Evolutionary conservation across 768 basidiomycete species (phyloP), one percentile per base, ranked within the genome.

Genomic region (Pleurotus cornucopiae): DNA sequence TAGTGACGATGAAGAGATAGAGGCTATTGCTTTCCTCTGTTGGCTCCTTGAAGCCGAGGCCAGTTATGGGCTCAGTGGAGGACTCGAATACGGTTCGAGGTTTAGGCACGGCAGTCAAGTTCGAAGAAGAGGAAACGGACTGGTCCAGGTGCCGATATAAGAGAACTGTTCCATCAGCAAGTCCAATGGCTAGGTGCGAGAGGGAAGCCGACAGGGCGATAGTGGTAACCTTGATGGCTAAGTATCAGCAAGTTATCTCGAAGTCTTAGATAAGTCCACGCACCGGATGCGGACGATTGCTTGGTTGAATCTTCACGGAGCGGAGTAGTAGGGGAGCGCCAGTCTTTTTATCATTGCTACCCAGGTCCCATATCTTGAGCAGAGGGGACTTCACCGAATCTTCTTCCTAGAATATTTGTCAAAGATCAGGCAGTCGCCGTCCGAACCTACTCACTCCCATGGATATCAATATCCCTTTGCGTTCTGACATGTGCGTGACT

Each of bases 131-230:
- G 21, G 90, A 83, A 34, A 96, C 76, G 1, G 94, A 94, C 66
- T 98, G 94, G 67, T 95, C 88, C 16, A 98, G 76, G 65, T 98
- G 92, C 5, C 92, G 85, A 67, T 92, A 96, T 13, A 97, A 77
- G 6, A 98, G 78, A 13, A 97, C 95, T 0, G 91, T 91, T 21
- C 97, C 97, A 64, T 98, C 95, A 5, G 86, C 94, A n/a, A 98
- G 81, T 12, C 95, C 97, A 40, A 98, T 82, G 5, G 95, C 88
- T 21, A 99, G 83, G 67, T 94, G 91, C 0, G 90, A 83, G 3
- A 97, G 76, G 14, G 81, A 80, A 5, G 83, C 72, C 0, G 95
- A 89, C 18, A 94, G 73, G 0, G 94, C 91, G 41, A 97, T 74
- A 1, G 88, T 82, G 2, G 91, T 85, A 9, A 95, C 84, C 83